A percentile compares a stretch with the other conserved stretches of the same genome.
Conservation (phyloP, 805 yeast species). For the Metschnikowia vanudenii region DNA sequence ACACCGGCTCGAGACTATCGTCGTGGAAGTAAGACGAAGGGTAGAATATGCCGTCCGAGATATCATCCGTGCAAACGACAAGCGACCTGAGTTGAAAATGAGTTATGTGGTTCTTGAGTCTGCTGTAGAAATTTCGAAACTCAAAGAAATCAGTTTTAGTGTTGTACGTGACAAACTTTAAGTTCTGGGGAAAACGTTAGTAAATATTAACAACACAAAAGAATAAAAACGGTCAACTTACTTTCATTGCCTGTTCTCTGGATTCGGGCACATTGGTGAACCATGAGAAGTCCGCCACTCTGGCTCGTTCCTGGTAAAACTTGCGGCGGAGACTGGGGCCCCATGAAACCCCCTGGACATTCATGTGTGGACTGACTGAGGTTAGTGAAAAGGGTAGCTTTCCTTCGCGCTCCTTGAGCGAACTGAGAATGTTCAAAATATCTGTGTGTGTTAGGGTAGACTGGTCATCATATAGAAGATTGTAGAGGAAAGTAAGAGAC, state of each 20-base stretch:
- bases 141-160: constrained; percentile 36
- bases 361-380: constrained; percentile 14
- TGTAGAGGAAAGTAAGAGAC: constrained; percentile 40
- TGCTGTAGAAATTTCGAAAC: constrained; percentile 40
- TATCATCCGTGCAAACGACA: constrained; percentile 38
- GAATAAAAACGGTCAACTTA: constrained; percentile 23
- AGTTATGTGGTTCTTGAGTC: constrained; percentile 47
- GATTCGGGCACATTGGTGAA: constrained; percentile 38
- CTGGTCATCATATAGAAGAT: constrained; percentile 37
- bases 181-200: constrained; percentile 26
- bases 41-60: constrained; percentile 38
- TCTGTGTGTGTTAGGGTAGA: constrained; percentile 36
- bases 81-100: constrained; percentile 60
- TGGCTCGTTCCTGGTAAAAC: constrained; percentile 32
- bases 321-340: constrained; percentile 31
- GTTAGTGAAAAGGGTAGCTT: constrained; percentile 29
- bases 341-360: constrained; percentile 40
- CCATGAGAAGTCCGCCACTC: constrained; percentile 39
- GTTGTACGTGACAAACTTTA: constrained; percentile 19
- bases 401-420: constrained; percentile 37
- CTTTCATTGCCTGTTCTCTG: constrained; percentile 31
- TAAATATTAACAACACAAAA: constrained; percentile 6
- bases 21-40: constrained; percentile 37
- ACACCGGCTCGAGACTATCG: constrained; percentile 26
- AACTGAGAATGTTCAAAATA: constrained; percentile 34